These are phyloP conservation scores for Irpex rosettiformis DNA, from an alignment of 1,284 basidiomycete species.

Conservation along the genomic window DNA sequence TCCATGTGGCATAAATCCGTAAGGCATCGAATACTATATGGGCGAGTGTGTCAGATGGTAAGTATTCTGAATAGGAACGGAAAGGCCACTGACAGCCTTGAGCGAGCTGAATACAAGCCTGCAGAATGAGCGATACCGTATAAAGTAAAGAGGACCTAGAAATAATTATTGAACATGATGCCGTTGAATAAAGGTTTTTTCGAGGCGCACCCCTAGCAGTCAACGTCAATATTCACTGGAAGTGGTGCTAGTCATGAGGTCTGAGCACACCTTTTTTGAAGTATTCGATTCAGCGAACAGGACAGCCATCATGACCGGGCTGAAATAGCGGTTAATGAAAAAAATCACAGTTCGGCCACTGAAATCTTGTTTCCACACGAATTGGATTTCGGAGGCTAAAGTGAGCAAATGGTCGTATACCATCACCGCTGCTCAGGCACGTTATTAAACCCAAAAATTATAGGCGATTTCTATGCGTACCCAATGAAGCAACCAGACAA, in stretches of 20 bases:
- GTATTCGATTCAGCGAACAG: too few species aligned
- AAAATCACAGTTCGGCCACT: constrained; percentile 16
- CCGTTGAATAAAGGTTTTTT: too few species aligned
- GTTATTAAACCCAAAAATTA: too few species aligned
- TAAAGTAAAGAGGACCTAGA: not conserved
- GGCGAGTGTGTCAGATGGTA: not conserved
- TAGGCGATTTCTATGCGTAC: too few species aligned
- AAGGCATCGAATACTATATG: not conserved
- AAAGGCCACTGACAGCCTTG: not conserved
- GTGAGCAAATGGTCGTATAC: not conserved
- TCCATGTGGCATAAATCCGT: not conserved
- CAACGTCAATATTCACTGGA: not conserved
- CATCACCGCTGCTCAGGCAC: not conserved
- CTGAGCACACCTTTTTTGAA: too few species aligned
- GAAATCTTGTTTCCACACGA: constrained; percentile 15
- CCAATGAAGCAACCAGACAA: not conserved
- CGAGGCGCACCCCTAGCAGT: not conserved
- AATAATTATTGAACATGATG: too few species aligned
- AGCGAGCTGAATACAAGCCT: not conserved
- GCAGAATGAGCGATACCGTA: not conserved
- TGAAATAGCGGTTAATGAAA: constrained; percentile 16
- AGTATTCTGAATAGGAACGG: not conserved
- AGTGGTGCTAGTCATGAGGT: not conserved
- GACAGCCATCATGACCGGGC: not conserved
- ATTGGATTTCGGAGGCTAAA: constrained; percentile 10